phyloP scores from a whole-genome alignment of 192 early-diverging fungal genomes.

The Spizellomyces punctatus region DNA sequence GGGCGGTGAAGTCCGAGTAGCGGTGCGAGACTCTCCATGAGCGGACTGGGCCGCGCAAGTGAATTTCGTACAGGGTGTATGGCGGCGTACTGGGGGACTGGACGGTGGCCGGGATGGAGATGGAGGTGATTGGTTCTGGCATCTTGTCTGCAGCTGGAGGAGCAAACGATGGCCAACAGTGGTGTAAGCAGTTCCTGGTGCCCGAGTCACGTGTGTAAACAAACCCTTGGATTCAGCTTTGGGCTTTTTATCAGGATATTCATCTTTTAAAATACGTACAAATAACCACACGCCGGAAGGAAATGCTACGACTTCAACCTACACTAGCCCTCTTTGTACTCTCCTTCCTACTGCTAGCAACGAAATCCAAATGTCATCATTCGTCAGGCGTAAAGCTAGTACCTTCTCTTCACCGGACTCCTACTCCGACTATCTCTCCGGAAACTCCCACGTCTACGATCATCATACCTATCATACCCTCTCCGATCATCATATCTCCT shows the following conservation, averaged over 20 bases:
- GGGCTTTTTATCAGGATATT: no score
- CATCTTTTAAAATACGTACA: no score
- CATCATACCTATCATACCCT: not conserved
- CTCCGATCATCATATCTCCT: not conserved
- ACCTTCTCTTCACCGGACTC: not conserved
- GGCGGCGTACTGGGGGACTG: slow-evolving; percentile 60
- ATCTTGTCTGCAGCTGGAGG: slow-evolving; percentile 20
- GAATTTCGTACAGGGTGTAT: slow-evolving; percentile 71
- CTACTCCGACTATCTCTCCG: slow-evolving; percentile 5
- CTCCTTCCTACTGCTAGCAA: no score
- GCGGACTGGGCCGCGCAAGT: slow-evolving; percentile 74
- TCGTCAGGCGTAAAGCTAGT: not conserved
- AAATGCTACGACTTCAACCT: no score
- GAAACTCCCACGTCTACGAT: not conserved
- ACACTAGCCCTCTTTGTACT: no score
- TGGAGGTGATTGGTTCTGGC: slow-evolving; percentile 59
- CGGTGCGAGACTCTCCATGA: slow-evolving; percentile 84
- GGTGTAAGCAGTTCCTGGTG: no score
- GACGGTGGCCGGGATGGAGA: slow-evolving; percentile 57
- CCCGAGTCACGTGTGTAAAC: no score
- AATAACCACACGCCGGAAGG: no score
- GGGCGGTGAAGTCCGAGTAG: slow-evolving; percentile 71
- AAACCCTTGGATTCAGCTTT: no score
- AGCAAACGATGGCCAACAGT: no score
- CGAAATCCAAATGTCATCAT: no score